phyloP scores from a whole-genome alignment of 305 asterid species.

The Fraxinus platypoda region DNA sequence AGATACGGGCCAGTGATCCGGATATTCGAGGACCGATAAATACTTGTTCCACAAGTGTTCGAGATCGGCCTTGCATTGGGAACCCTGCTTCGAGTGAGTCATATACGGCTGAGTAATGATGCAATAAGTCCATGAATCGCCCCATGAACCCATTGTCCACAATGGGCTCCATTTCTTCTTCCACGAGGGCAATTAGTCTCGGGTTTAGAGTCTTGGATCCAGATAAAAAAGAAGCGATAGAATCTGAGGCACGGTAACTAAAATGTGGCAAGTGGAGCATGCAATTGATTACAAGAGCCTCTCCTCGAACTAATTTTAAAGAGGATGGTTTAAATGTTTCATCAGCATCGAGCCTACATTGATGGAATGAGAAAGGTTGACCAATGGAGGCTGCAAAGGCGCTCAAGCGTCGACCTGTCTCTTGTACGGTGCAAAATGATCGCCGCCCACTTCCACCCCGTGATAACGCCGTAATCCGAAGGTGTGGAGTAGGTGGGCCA shows the following conservation, averaged over 20 bases:
- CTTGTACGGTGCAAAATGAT: constrained; percentile 61
- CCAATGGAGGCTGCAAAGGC: constrained; percentile 73
- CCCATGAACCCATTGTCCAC: constrained; percentile 52
- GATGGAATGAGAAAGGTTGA: constrained; percentile 71
- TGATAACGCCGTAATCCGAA: constrained; percentile 69
- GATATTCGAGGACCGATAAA: constrained; percentile 58
- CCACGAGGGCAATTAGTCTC: constrained; percentile 59
- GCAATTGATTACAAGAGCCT: constrained; percentile 60
- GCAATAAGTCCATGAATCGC: constrained; percentile 66
- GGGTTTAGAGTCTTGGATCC: constrained; percentile 56
- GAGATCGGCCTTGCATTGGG: constrained; percentile 61
- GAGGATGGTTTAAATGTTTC: constrained; percentile 60
- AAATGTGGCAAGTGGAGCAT: constrained; percentile 78
- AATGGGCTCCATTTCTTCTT: constrained; percentile 50
- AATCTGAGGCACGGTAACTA: constrained; percentile 50
- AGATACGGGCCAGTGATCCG: constrained; percentile 52
- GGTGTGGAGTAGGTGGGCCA: constrained; percentile 61
- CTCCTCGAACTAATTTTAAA: constrained; percentile 64
- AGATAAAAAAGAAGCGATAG: constrained; percentile 58
- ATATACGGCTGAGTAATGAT: constrained; percentile 58
- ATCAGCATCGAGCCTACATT: constrained; percentile 55
- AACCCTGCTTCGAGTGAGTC: constrained; percentile 78
- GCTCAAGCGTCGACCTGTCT: constrained; percentile 63
- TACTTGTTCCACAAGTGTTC: constrained; percentile 64
- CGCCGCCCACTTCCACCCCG: constrained; percentile 51